Evolutionary conservation across 495 filamentous ascomycete species (phyloP).

Genomic region (Podospora pseudoanserina): DNA sequence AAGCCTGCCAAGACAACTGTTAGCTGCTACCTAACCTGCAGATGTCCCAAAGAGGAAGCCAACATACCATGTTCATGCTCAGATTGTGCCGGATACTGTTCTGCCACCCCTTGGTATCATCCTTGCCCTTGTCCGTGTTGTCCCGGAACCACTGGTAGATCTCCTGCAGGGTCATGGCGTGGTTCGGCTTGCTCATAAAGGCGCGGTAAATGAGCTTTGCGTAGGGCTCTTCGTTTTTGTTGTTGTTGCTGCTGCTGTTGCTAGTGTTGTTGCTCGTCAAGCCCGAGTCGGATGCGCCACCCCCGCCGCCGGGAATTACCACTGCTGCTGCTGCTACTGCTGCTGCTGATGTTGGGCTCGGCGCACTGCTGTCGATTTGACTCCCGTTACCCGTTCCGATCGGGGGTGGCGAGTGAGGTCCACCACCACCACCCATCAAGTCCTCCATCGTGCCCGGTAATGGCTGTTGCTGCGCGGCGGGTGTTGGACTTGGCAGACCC

Average conservation of each 20-base stretch:
- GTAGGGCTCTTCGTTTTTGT: slow-evolving; percentile 63
- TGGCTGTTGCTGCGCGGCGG: slow-evolving; percentile 4
- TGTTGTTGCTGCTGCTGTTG: slow-evolving; percentile 8
- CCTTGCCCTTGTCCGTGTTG: slow-evolving; percentile 71
- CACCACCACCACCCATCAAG: background rate
- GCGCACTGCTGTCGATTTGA: slow-evolving; percentile 7
- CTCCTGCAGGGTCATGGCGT: slow-evolving; percentile 74
- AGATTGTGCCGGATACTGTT: slow-evolving; percentile 97
- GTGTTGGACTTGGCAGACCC: slow-evolving; percentile 7
- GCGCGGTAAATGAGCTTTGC: slow-evolving; percentile 77
- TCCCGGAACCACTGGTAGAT: slow-evolving; percentile 88
- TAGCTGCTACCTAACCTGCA: no score
- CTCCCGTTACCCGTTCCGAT: slow-evolving; percentile 7
- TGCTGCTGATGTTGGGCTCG: slow-evolving; percentile 13
- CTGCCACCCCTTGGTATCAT: slow-evolving; percentile 77
- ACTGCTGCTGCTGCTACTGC: slow-evolving; percentile 10
- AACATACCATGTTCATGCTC: slow-evolving; percentile 88
- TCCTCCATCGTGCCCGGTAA: background rate
- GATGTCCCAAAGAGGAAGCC: slow-evolving; percentile 1
- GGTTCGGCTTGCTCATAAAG: slow-evolving; percentile 58
- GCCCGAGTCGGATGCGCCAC: slow-evolving; percentile 1
- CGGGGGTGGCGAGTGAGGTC: background rate
- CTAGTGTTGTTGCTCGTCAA: background rate
- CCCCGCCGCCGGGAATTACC: background rate
- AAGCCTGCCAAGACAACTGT: slow-evolving; percentile 33